Conservation (phyloP, 108 stramenopile species). For the Nitzschia inconspicua region DNA sequence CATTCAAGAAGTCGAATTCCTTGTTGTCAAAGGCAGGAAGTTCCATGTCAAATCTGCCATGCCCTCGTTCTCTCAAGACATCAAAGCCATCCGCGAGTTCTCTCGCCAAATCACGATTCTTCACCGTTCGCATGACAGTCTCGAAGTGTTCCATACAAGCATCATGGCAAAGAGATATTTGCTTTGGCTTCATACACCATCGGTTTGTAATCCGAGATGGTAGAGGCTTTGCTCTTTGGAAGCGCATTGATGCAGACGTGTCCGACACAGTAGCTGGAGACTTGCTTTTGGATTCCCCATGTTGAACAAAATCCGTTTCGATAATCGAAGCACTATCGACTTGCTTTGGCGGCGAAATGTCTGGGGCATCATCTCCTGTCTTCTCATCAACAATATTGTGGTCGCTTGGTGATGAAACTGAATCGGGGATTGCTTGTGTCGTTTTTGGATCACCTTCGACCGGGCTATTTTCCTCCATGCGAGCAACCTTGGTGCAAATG, state of each 20-base stretch:
- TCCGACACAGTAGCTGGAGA: conserved; percentile 16
- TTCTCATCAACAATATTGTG: no score
- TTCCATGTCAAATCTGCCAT: conserved; percentile 86
- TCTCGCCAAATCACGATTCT: conserved; percentile 58
- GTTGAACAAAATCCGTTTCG: no score
- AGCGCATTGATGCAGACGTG: conserved; percentile 12
- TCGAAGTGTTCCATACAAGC: conserved; percentile 83
- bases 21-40: conserved; percentile 59
- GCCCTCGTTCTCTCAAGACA: conserved; percentile 81
- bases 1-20: conserved; percentile 63
- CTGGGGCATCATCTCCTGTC: no score
- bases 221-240: no score
- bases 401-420: no score
- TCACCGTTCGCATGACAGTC: conserved; percentile 80
- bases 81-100: conserved; percentile 88
- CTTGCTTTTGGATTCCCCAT: background rate
- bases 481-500: no score
- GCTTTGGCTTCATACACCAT: conserved; percentile 54
- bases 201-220: no score
- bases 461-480: no score
- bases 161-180: conserved; percentile 59
- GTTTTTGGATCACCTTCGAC: no score
- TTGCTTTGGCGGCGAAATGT: no score
- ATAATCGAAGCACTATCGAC: no score
- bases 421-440: no score